Evolutionary conservation across 257 asterid genomes (phyloP), one percentile per base, ranked within the genome.

Genomic region (Rubia yunnanensis): DNA sequence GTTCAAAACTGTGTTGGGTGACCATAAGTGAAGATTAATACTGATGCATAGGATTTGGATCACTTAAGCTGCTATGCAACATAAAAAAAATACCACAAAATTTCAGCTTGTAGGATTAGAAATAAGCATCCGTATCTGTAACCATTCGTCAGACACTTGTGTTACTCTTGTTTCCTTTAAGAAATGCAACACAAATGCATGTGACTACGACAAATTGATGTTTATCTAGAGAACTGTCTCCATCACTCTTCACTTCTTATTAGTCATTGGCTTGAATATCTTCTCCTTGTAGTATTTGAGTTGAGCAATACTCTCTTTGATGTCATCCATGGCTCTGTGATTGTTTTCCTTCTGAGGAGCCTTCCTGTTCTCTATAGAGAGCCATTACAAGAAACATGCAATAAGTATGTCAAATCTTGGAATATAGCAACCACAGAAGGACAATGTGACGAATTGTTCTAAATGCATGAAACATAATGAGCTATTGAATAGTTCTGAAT

Each of bases 311-410:
- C 96, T 91, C 82, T 91, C 96, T 79, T 76, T 88, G 69, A 91
- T 91, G 79, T 91, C 98, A 72, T 88, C 96, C 96, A 91, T 73
- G 49, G 96, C 96, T 73, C 96, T 80, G 83, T 91, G 98, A 59
- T 79, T 91, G 73, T 81, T 88, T 74, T 78, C 82, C 83, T 91
- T 91, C 58, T 65, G 77, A 67, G 98, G 98, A 67, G 98, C 94
- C 76, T 78, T 88, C 70, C n/a, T 79, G 73, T 72, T 84, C 34
- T 88, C 96, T 91, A 31, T 38, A 30, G 27, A 50, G 75, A 66
- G 57, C 59, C 44, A 55, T 66, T 3, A 8, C 71, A 52, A 61
- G 18, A 14, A 22, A 34, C 14, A 4, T 18, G 14, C 49, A 27
- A 15, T 4, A 17, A 17, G 52, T 24, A 32, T 32, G 48, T 32